These are phyloP conservation scores for Silene latifolia DNA, from an alignment of 148 eudicot genomes.

Conservation along the genomic window DNA sequence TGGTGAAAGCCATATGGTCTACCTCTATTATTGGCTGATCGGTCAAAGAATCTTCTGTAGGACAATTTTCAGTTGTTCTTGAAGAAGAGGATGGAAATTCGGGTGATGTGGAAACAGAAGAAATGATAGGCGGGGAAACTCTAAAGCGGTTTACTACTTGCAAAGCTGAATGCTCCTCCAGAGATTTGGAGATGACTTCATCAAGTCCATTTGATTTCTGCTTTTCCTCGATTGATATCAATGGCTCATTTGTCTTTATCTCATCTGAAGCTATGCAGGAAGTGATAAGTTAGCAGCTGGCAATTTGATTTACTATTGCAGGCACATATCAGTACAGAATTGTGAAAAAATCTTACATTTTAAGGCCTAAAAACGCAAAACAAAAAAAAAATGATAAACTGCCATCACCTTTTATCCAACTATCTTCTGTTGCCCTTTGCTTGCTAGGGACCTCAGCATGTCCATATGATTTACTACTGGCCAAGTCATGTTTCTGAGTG, in stretches of 20 bases:
- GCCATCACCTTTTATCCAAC: conserved; percentile 25
- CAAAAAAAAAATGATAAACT: background rate
- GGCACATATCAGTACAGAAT: background rate
- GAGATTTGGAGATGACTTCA: conserved; percentile 6
- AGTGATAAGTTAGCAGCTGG: conserved; percentile 16
- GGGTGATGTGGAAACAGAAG: conserved; percentile 19
- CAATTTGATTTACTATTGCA: background rate
- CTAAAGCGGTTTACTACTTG: conserved; percentile 8
- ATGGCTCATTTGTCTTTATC: background rate
- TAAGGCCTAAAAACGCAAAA: too few species aligned
- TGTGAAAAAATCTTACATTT: background rate
- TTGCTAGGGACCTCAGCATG: conserved; percentile 17
- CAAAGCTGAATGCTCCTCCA: conserved; percentile 14
- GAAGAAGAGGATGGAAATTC: conserved; percentile 11
- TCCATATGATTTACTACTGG: conserved; percentile 14
- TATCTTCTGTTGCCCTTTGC: conserved; percentile 21
- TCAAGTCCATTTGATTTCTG: conserved; percentile 3
- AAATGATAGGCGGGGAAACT: conserved; percentile 8
- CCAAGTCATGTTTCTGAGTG: background rate
- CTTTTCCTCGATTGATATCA: conserved; percentile 9
- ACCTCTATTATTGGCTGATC: conserved; percentile 25
- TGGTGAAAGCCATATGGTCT: background rate
- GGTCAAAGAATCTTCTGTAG: conserved; percentile 2
- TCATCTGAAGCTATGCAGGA: conserved; percentile 19
- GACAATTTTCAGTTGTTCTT: conserved; percentile 18